phyloP scores from a whole-genome alignment of 306 rosid species.

The Fragaria nilgerrensis region DNA sequence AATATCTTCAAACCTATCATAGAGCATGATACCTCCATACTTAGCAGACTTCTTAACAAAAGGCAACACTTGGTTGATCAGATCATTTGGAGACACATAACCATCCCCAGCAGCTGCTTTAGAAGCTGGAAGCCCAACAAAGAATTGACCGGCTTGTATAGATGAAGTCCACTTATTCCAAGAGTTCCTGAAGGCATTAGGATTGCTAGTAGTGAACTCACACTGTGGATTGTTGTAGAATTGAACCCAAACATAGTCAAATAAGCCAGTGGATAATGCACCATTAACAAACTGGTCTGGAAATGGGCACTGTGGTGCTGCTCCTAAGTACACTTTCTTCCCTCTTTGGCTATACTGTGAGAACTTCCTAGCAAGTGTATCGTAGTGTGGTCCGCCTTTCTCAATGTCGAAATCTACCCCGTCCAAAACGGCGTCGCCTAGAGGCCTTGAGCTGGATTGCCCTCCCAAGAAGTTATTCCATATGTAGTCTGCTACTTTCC shows the following conservation, averaged over 20 bases:
- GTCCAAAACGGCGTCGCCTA: conserved; percentile 32
- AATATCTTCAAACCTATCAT: conserved; percentile 14
- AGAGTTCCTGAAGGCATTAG: conserved; percentile 10
- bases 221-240: conserved; percentile 28
- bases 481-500: conserved; percentile 26
- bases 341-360: conserved; percentile 10
- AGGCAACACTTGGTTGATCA: conserved; percentile 24
- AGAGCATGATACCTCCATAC: conserved; percentile 41
- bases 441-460: conserved; percentile 28
- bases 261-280: conserved; percentile 17
- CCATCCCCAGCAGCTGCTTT: conserved; percentile 10
- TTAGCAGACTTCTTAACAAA: conserved; percentile 10
- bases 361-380: conserved; percentile 23
- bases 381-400: conserved; percentile 12
- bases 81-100: conserved; percentile 7
- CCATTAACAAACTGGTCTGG: conserved; percentile 8
- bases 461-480: conserved; percentile 45
- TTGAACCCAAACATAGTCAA: conserved; percentile 32
- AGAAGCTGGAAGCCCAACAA: conserved; percentile 32
- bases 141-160: conserved; percentile 9
- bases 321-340: conserved; percentile 27
- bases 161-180: conserved; percentile 33
- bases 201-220: conserved; percentile 8
- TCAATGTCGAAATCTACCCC: conserved; percentile 40
- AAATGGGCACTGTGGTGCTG: conserved; percentile 37